Evolutionary conservation across 2,329 filamentous ascomycete species (phyloP), one percentile per base, ranked within the genome.

Genomic region (Clonostachys byssicola): DNA sequence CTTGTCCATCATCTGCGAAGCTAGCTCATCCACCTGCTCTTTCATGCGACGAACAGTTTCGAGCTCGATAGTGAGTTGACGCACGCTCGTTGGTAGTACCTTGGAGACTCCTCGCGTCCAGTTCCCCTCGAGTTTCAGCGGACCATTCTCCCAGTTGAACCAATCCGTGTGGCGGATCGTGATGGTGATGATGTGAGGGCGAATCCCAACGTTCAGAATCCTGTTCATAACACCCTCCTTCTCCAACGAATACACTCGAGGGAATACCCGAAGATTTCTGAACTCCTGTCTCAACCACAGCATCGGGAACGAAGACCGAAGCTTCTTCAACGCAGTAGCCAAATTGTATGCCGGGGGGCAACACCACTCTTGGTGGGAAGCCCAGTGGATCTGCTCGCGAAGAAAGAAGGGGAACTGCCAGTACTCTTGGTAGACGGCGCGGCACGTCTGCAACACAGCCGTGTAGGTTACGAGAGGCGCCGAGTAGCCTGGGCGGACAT

Each of bases 161-260:
- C 72, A 77, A 50, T 78, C 74, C 3, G 73, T 65, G 48, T 78
- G 74, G 0, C 74, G 67, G 8, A 78, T 64, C 0, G 73, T 77
- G 12, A 78, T 54, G 0, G 65, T 72, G 2, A 78, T 44, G 2
- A 49, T 54, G 2, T 56, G 59, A 0, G 72, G 71, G 7, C 55
- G 49, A 33, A 75, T 62, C 6, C 51, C 35, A 0, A 49, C 52
- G 40, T 55, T 56, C 0, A 18, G 13, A 0, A 73, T 51, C 1
- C 72, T 44, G 0, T 16, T 2, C 6, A 51, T 34, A 2, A 73
- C 47, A 0, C 34, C 8, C 0, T 62, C 59, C 0, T 51, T 36
- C 44, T 74, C 65, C 5, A 75, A 55, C 17, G 46, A 52, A 44
- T 56, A 72, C 56, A 73, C 63, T 42, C 73, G 71, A 5, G 71